Evolutionary conservation across 169 alveolate genomes (phyloP), one percentile per base, ranked within the genome.

Genomic region (Cryptosporidium muris): DNA sequence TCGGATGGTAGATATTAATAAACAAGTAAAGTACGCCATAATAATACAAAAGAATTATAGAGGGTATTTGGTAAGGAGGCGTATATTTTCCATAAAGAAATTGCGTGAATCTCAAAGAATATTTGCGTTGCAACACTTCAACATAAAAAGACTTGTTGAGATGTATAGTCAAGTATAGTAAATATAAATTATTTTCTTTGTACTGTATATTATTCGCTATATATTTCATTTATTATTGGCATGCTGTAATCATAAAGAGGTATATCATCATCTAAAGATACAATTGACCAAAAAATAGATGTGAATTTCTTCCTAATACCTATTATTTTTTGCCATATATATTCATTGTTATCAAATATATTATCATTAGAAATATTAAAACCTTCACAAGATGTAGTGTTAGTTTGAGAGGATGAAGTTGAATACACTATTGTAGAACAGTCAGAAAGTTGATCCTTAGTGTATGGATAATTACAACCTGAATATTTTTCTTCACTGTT

Each of bases 61-160:
- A 42, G 85, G 85, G 3, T 74, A 74, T 47, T 58, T 58, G 36
- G n/a, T 58, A 38, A 63, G 85, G 48, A 48, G 54, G 52, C 54
- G 11, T 34, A 60, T 25, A 16, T 8, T 58, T 38, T 74, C 85
- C 7, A 25, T 74, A 38, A 58, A 42, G 34, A 14, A 38, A 4
- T 58, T 66, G 12, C 54, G 37, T 16, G 85, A 74, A 34, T 74
- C 60, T 43, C 25, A 45, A 2, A 36, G 85, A 54, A 60, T 74
- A 11, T 58, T 74, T 34, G 63, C 45, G 12, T 3, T 74, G 38
- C 85, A 74, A 43, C 85, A 74, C n/a, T 9, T 5, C n/a, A 66
- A 45, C 14, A 37, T 47, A 14, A 74, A 16, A 37, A 36, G 7
- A 11, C 43, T 16, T 16, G n/a, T 74, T 25, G 45, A 62, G 51